Conservation (phyloP, 1,284 basidiomycete genomes). For the Ceratobasidium sp. region DNA sequence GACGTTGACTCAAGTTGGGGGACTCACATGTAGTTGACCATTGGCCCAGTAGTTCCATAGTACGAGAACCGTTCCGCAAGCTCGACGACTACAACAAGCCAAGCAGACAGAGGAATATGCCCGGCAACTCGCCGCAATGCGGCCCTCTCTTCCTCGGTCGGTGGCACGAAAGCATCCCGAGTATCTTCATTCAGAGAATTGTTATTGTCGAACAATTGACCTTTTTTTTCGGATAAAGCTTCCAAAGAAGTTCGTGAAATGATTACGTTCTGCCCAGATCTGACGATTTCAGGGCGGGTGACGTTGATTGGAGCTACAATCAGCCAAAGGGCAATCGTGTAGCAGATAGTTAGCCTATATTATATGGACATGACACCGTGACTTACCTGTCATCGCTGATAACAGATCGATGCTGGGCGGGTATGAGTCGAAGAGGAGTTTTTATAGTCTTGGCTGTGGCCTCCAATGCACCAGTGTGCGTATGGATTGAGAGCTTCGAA, state of each 20-base stretch:
- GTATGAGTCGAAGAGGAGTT: neutral
- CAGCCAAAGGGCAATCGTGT: neutral
- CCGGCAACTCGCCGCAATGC: conserved; percentile 30
- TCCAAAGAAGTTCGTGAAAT: neutral
- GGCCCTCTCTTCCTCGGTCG: conserved; percentile 25
- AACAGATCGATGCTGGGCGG: too few relatives aligned
- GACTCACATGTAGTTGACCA: conserved; percentile 48
- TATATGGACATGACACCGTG: too few relatives aligned
- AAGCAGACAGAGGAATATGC: conserved; percentile 37
- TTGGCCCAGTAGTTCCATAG: conserved; percentile 47
- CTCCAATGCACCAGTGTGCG: neutral
- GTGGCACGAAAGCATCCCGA: neutral
- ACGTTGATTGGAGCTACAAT: neutral
- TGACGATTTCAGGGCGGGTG: neutral
- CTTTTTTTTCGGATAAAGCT: neutral
- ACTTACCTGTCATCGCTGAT: too few relatives aligned
- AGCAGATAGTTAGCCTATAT: too few relatives aligned
- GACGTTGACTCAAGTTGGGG: too few relatives aligned
- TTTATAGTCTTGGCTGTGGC: neutral
- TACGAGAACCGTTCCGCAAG: conserved; percentile 51
- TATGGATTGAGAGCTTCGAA: neutral
- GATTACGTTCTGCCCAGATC: neutral
- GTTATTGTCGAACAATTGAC: neutral
- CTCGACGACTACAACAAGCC: conserved; percentile 45
- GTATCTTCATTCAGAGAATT: neutral